These are phyloP conservation scores for Mortierella antarctica DNA, from an alignment of 192 early-diverging fungal species.

Conservation along the genomic window DNA sequence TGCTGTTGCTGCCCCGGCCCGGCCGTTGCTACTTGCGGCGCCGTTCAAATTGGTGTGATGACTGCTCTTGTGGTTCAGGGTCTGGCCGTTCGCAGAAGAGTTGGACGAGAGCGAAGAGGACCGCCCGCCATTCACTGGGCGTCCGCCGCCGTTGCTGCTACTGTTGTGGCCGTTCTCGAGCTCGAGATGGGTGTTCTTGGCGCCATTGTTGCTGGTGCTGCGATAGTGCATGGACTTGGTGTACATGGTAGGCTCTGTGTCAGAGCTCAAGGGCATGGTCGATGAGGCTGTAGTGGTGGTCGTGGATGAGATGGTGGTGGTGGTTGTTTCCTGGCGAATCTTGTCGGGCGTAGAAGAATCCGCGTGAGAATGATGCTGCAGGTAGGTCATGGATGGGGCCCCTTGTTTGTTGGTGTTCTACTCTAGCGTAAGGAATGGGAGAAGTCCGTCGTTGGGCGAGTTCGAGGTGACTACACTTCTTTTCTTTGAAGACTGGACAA, in stretches of 20 bases:
- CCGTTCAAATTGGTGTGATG: neutral
- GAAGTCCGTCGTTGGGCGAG: neutral
- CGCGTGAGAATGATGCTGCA: constrained; percentile 14
- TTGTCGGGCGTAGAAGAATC: constrained; percentile 34
- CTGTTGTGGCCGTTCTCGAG: constrained; percentile 7
- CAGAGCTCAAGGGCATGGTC: constrained; percentile 42
- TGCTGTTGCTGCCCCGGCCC: neutral
- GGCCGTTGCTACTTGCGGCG: neutral
- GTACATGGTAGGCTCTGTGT: constrained; percentile 42
- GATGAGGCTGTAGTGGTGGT: constrained; percentile 44
- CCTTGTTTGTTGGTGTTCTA: neutral
- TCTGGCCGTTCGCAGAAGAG: constrained; percentile 23
- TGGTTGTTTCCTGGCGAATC: constrained; percentile 48
- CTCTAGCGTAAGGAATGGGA: neutral
- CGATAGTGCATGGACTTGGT: constrained; percentile 23
- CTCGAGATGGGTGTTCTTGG: constrained; percentile 30
- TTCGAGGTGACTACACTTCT: neutral
- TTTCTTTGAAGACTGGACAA: neutral
- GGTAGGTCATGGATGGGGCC: constrained; percentile 40
- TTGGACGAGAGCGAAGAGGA: constrained; percentile 37
- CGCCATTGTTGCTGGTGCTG: constrained; percentile 11
- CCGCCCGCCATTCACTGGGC: constrained; percentile 12
- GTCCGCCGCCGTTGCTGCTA: neutral
- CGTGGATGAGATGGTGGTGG: constrained; percentile 37
- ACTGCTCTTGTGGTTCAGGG: constrained; percentile 9